Evolutionary conservation across 2,329 filamentous ascomycete genomes (phyloP).

Genomic region (Metarhizium anisopliae): DNA sequence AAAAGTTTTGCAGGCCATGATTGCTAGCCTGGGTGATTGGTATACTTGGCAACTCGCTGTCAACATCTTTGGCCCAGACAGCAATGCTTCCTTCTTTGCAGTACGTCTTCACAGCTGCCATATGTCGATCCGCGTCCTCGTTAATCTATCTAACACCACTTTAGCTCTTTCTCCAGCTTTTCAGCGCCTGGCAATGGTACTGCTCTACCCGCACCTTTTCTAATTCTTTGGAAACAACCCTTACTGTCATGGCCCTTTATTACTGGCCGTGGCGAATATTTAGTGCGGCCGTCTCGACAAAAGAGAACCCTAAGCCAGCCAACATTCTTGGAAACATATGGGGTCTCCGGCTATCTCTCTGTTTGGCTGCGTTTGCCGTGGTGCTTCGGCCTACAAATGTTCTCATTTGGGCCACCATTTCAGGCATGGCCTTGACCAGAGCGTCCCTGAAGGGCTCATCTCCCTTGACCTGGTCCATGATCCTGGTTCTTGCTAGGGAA

Average conservation of each 20-base stretch:
- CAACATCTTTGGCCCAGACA: slow-evolving; percentile 59
- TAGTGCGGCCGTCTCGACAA: slow-evolving; percentile 27
- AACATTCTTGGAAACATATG: slow-evolving; percentile 17
- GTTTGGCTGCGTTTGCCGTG: slow-evolving; percentile 72
- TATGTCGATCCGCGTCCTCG: not conserved
- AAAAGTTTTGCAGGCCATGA: slow-evolving; percentile 64
- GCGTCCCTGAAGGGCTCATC: slow-evolving; percentile 26
- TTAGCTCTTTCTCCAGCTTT: slow-evolving; percentile 27
- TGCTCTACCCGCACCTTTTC: slow-evolving; percentile 89
- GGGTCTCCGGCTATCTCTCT: slow-evolving; percentile 48
- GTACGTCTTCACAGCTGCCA: slow-evolving; percentile 33
- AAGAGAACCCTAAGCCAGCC: slow-evolving; percentile 28
- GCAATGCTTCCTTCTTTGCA: slow-evolving; percentile 56
- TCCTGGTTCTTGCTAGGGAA: slow-evolving; percentile 52
- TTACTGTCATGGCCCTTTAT: slow-evolving; percentile 71
- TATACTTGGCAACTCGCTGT: slow-evolving; percentile 79
- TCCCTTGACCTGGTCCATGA: slow-evolving; percentile 31
- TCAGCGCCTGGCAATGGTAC: slow-evolving; percentile 82
- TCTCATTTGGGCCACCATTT: slow-evolving; percentile 71
- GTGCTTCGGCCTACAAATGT: slow-evolving; percentile 84
- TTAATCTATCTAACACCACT: not conserved
- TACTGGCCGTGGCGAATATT: slow-evolving; percentile 81
- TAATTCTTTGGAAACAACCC: slow-evolving; percentile 83
- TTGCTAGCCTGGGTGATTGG: slow-evolving; percentile 73
- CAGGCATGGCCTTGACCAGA: slow-evolving; percentile 35